Base-by-base conservation (phyloP, 495 filamentous ascomycete genomes). In the Choiromyces venosus region DNA sequence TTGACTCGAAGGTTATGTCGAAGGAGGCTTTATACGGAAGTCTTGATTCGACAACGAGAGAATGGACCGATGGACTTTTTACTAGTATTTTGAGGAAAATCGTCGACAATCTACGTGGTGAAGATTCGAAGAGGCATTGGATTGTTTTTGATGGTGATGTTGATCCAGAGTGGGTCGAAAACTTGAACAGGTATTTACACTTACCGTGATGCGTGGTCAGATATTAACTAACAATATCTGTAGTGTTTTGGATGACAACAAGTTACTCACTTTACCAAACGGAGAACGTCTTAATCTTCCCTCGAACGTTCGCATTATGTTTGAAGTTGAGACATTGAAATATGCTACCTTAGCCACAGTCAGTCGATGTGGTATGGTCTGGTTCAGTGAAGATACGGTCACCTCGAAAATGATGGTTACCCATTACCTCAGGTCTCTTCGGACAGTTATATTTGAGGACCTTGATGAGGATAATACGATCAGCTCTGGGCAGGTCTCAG, bases 1-100 rank as follows among this genome's bases (percentile, higher is more conserved):
- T 99, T 75, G 95, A 99, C 82, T 94, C 94, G 35, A 99, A 99
- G 84, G 96, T 99, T 81, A 99, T 99, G 96, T 96, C 94, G 42
- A 99, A 99, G 83, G 95, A 99, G 83, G 90, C 90, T 6, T 86
- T 99, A 6, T 99, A 98, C 80, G 95, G 95, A 80, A 97, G 88
- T 76, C 86, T 99, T 39, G 95, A 99, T 82, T 94, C 92, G 65
- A 99, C 95, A 16, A 99, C 95, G 5, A 87, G 95, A 77, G 95
- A 99, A 83, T 99, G 95, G 95, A 97, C 94, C 0, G 95, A 99
- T 79, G 95, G 95, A 80, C 86, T 99, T 16, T 99, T 98, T 83
- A 99, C 95, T 42, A 95, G 96, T 79, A 99, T 97, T 76, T 84
- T 99, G 12, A 89, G 95, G 78, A 99, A 97, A 83, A 97, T 99